Base-by-base conservation (phyloP, 306 rosid genomes). In the Leucaena leucocephala region DNA sequence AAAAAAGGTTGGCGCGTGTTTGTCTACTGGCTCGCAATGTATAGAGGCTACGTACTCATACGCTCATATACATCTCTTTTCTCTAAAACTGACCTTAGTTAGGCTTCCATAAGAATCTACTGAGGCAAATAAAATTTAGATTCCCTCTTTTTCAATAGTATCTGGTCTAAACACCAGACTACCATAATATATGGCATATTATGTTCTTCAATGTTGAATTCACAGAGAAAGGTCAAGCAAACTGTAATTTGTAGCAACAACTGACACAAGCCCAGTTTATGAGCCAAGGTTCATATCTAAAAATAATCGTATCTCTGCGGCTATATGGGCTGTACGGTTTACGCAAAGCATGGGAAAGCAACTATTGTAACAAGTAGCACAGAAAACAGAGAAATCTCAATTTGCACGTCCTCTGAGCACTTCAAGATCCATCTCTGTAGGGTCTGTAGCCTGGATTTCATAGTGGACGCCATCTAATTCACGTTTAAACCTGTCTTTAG, bases 371-470 rank as follows among this genome's bases (percentile, higher is more conserved):
- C 66, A 59, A 15, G 63, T 8, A 75, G 55, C 76, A 21, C 16
- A 3, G 66, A 43, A 78, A 78, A 73, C 72, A 66, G 74, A 84
- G 78, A 74, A 14, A 58, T 27, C 21, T 91, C 88, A 91, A 74
- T 84, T 85, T 42, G 94, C 97, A 2, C 92, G 91, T 68, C 89
- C 94, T 80, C 70, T 81, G 80, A 91, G 66, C 81, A 91, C 97
- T 70, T 91, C 94, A 61, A 91, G 87, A 82, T 89, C 94, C 97
- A 91, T 91, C 84, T 91, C 97, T 34, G 91, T 83, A 5, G 94
- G 91, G 71, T 91, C 97, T 7, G 97, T 91, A 55, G 94, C 94
- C 82, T 91, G 97, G 84, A 91, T 88, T 85, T 91, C 94, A 12
- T 89, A 89, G 85, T 91, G 97, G 44, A 91, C 86, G 66, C 94